A percentile compares a stretch with the other conserved stretches of the same genome.
Conservation (phyloP, 2,329 filamentous ascomycete genomes). For the Penicillium digitatum region DNA sequence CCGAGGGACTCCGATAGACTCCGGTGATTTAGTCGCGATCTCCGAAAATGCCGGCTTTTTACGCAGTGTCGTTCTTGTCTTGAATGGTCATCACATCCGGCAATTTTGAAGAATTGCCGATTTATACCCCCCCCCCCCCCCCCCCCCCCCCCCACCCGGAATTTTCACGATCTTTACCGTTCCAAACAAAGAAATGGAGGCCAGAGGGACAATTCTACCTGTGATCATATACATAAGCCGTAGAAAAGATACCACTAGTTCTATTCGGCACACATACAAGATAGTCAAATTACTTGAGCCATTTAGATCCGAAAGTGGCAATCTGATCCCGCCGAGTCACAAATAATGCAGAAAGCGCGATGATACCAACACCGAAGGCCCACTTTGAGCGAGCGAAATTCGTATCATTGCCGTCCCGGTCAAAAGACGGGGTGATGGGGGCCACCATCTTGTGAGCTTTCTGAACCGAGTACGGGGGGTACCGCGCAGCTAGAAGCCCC, state of each 20-base stretch:
- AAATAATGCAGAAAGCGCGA: constrained; percentile 8
- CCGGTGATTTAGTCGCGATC: not conserved
- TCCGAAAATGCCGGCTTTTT: not conserved
- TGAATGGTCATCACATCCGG: not conserved
- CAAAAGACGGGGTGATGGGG: constrained; percentile 11
- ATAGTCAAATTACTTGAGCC: not conserved
- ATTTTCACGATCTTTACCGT: not conserved
- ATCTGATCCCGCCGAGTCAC: not conserved
- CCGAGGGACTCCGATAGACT: not conserved
- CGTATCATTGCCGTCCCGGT: constrained; percentile 18
- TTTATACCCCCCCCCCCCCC: too few relatives aligned
- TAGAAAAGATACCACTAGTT: not conserved
- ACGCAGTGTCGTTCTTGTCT: not conserved
- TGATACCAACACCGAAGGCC: constrained; percentile 11
- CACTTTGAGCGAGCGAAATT: constrained; percentile 5
- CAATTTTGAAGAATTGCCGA: not conserved
- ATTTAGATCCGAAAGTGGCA: not conserved
- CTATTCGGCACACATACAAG: not conserved
- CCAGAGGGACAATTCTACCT: not conserved
- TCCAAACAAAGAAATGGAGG: not conserved
- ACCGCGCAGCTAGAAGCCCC: constrained; percentile 13
- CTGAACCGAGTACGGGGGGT: constrained; percentile 18
- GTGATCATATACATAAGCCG: not conserved
- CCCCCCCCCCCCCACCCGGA: too few relatives aligned
- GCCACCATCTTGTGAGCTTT: constrained; percentile 14